Conservation (phyloP, 2,329 filamentous ascomycete species). For the Diaporthe aspalathi region DNA sequence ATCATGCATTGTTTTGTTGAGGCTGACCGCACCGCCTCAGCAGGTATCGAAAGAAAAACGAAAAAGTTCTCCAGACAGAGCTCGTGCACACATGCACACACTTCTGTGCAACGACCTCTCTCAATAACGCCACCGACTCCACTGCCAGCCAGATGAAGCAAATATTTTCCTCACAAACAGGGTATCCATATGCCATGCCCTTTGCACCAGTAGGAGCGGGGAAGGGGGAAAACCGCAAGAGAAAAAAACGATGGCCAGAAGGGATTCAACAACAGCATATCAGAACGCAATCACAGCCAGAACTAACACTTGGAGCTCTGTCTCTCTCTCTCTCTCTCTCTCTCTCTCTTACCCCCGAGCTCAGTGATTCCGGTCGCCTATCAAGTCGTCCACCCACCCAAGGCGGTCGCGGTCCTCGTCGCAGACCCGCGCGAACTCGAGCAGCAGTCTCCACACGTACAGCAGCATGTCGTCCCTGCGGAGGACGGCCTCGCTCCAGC, state of each 20-base stretch:
- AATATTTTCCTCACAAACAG: background rate
- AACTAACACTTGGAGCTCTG: background rate
- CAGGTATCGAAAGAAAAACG: slow-evolving; percentile 9
- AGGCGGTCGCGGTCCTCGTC: slow-evolving; percentile 57
- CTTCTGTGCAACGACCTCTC: background rate
- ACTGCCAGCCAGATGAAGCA: slow-evolving; percentile 2
- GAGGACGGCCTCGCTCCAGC: slow-evolving; percentile 72
- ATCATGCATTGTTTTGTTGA: slow-evolving; percentile 23
- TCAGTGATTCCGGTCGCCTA: slow-evolving; percentile 3
- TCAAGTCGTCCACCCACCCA: slow-evolving; percentile 58
- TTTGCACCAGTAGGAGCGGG: background rate
- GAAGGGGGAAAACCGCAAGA: background rate
- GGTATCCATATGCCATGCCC: slow-evolving; percentile 20
- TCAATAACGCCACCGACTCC: slow-evolving; percentile 21
- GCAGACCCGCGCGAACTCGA: slow-evolving; percentile 67
- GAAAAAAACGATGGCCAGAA: background rate
- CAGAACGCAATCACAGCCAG: background rate
- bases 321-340: too few relatives aligned
- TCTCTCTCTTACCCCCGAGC: background rate
- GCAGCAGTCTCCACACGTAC: slow-evolving; percentile 71
- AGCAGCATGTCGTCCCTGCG: slow-evolving; percentile 74
- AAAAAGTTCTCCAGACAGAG: too few relatives aligned
- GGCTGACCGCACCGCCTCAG: background rate
- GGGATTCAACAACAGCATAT: background rate
- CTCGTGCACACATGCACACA: background rate